A percentile compares a stretch with the other conserved stretches of the same genome.
phyloP scores from a whole-genome alignment of 495 filamentous ascomycete species.

The Hamigera avellanea region DNA sequence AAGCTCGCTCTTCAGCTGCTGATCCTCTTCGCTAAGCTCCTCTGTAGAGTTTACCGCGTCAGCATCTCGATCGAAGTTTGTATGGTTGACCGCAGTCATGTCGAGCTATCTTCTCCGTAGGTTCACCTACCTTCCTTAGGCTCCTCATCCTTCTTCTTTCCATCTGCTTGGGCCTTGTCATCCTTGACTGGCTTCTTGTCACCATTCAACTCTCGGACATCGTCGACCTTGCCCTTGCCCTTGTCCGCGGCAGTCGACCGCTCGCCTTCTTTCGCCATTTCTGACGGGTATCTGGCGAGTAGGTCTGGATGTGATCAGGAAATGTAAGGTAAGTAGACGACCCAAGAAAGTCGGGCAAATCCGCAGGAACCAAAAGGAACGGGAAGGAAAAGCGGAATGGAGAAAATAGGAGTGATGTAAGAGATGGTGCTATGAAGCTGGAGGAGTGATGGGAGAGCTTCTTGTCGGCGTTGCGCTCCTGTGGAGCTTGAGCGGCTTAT shows the following conservation, averaged over 20 bases:
- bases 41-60: constrained; percentile 33
- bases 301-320: constrained; percentile 8
- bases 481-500: constrained; percentile 31
- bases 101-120: constrained; percentile 1
- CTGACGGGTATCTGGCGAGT: constrained; percentile 26
- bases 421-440: constrained; percentile 28
- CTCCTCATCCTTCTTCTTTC: constrained; percentile 61
- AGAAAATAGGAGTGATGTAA: constrained; percentile 18
- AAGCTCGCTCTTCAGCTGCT: constrained; percentile 93
- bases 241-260: constrained; percentile 76
- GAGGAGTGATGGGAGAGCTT: constrained; percentile 23
- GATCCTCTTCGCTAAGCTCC: constrained; percentile 95
- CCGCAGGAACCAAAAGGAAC: background rate
- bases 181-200: constrained; percentile 54
- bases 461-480: constrained; percentile 11
- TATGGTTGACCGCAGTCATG: too few species aligned
- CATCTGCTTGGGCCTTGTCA: constrained; percentile 58
- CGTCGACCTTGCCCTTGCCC: constrained; percentile 84
- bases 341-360: constrained; percentile 1
- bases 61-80: constrained; percentile 1
- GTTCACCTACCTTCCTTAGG: constrained; percentile 41
- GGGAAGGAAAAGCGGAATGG: constrained; percentile 6
- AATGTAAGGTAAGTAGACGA: constrained; percentile 2
- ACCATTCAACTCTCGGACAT: constrained; percentile 43
- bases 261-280: constrained; percentile 90